Evolutionary conservation across 257 asterid species (phyloP), one percentile per base, ranked within the genome.

Genomic region (Salvia miltiorrhiza): DNA sequence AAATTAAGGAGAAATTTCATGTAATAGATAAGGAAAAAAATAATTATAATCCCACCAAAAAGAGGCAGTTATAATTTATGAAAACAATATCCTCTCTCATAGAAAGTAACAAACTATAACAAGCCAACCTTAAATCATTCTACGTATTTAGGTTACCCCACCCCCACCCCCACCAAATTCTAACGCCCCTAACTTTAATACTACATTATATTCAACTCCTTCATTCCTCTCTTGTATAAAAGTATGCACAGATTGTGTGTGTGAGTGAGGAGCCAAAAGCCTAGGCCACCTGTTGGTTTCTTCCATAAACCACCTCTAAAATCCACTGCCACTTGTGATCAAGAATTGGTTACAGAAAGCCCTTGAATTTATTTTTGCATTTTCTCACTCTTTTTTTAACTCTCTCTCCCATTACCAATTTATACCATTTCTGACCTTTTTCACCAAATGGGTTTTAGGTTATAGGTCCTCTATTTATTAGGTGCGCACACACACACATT

Each of bases 361-460:
- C 81, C 76, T 77, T 63, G n/a, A 43, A 61, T 33, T 55, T 55
- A 56, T 28, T 35, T 39, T 68, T 52, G 65, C 72, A 35, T 61
- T 32, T 56, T 19, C 12, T 26, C 28, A 17, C 32, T 63, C 50
- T 14, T 33, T 41, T 40, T 21, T 40, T n/a, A n/a, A n/a, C 33
- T 63, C 63, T 67, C 72, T 65, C 78, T 17, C 70, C 21, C 68
- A 75, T 78, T 71, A 33, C 68, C 75, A 49, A 75, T 79, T 60
- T 56, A 41, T 69, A 74, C 80, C 75, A 79, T 86, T 79, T 79
- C 81, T 82, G 76, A 48, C 81, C 76, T 48, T 74, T 78, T 80
- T 77, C 80, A 70, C 71, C 77, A 73, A 76, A 78, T 83, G 88
- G 81, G 84, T 54, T 71, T 76, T 74, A 72, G 70, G 73, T 41